A percentile compares a stretch with the other conserved stretches of the same genome.
Evolutionary conservation across 208 protist species (phyloP).

Genomic region (Zelonia costaricensis): DNA sequence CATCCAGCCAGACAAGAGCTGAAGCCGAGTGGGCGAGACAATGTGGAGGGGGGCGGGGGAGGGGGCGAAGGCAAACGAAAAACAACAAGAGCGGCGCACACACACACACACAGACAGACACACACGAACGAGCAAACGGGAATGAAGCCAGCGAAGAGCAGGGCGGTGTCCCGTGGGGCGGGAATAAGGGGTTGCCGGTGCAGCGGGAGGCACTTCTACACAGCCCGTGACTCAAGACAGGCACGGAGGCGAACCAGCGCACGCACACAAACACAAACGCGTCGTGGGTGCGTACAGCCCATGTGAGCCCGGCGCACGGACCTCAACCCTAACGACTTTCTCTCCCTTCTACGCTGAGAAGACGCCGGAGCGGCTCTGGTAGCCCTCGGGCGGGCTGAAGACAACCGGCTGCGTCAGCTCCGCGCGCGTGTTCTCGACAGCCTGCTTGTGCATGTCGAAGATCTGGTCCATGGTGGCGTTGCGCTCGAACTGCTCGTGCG

Average conservation of each 20-base stretch:
- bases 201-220: too few species aligned
- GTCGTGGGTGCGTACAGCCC: not conserved
- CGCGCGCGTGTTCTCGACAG: slow-evolving; percentile 62
- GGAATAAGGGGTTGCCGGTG: too few species aligned
- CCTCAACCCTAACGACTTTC: not conserved
- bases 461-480: slow-evolving; percentile 78
- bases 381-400: slow-evolving; percentile 53
- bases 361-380: slow-evolving; percentile 55
- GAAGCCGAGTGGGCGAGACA: not conserved
- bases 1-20: too few species aligned
- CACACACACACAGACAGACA: not conserved
- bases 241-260: not conserved
- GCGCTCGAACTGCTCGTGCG: slow-evolving; percentile 79
- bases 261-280: not conserved
- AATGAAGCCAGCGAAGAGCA: too few species aligned
- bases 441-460: slow-evolving; percentile 65
- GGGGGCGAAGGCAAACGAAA: too few species aligned
- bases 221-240: not conserved
- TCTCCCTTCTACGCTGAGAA: slow-evolving; percentile 34
- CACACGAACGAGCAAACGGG: slow-evolving; percentile 1
- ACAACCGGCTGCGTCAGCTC: slow-evolving; percentile 55
- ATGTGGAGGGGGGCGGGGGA: too few species aligned
- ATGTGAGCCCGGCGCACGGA: not conserved
- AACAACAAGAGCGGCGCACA: not conserved
- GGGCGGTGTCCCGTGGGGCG: too few species aligned